Evolutionary conservation across 1,284 basidiomycete genomes (phyloP), one percentile per base, ranked within the genome.

Genomic region (Rhizoctonia solani): DNA sequence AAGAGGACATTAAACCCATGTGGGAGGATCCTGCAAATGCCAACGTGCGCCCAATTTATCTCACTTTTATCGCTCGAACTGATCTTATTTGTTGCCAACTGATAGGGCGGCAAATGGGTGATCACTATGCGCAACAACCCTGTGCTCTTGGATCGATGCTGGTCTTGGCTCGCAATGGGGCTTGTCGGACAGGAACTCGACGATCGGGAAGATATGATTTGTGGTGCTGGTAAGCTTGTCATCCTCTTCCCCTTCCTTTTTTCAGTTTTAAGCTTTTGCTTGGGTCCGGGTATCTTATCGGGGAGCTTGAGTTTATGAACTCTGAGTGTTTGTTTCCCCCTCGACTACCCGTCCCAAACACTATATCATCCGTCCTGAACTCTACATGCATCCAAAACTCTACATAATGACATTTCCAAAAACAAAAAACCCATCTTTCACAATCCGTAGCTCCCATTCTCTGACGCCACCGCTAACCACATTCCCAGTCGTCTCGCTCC

Each of bases 21-120:
- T 97, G 95, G 94, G 95, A 97, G 78, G 95, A 97, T 75, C 86
- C 87, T 25, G 90, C 93, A 53, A 98, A 98, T 76, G 89, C 90
- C 8, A 83, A 88, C 54, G 75, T 76, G 46, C 63, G 72, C 56
- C 46, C 21, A 29, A 29, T 66, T 13, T 47, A 23, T 52, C 37
- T 34, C 32, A 29, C 27, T 16, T 66, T 29, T 4, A 34, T 32
- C 5, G 9, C 52, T 4, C 56, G 16, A 3, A 9, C 23, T 41
- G 16, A 44, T 49, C n/a, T 39, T 49, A 30, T 29, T n/a, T 25
- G 49, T 52, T 30, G 19, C 32, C 32, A 21, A 54, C 29, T 2
- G 21, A 27, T 54, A 75, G 72, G 94, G 94, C 25, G 94, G 94
- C 39, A 95, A 95, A 78, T 98, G 95, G 95, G 91, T 93, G 19